Evolutionary conservation across 352 stramenopile species (phyloP), one percentile per base, ranked within the genome.

Genomic region (Blastocystis sp.): DNA sequence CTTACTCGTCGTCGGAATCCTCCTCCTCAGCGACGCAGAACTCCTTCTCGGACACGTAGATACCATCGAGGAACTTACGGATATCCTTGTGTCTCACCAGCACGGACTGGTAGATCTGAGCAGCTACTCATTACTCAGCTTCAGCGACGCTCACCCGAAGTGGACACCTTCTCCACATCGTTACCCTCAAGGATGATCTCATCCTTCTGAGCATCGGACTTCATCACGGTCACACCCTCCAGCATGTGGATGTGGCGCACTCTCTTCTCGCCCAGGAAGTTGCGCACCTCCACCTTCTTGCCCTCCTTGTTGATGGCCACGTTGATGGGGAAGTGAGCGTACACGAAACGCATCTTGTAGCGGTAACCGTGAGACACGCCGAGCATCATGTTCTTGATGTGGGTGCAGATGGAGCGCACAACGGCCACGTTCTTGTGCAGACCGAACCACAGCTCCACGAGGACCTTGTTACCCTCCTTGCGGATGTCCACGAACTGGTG

Each of bases 261-360:
- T 87, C 96, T 95, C 93, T 98, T 98, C 92, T 99, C 96, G 93
- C 97, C 97, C 76, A 99, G 92, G 92, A 99, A 99, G 94, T 99
- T 99, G 87, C 96, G 94, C 91, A 99, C 98, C 92, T 99, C 96
- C 82, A 98, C 94, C 77, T 91, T 91, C 91, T 93, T 93, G 90
- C 94, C 94, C 79, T 96, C 93, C n/a, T 91, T 91, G 76, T 90
- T 92, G 89, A 98, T 93, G 77, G 94, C 95, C 43, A 99, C 96
- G 92, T 98, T 99, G 95, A 99, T 99, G 90, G 97, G 97, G 91
- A 99, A 99, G 92, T 99, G 97, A 81, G 95, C 95, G 92, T 99
- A 99, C 90, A 98, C 97, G 91, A 99, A 98, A 89, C 97, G 95
- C 96, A 99, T 98, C 94, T 99, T 99, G 95, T 99, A 99, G 28